These are phyloP conservation scores for Fusarium redolens DNA, from an alignment of 2,329 filamentous ascomycete species.

Conservation along the genomic window DNA sequence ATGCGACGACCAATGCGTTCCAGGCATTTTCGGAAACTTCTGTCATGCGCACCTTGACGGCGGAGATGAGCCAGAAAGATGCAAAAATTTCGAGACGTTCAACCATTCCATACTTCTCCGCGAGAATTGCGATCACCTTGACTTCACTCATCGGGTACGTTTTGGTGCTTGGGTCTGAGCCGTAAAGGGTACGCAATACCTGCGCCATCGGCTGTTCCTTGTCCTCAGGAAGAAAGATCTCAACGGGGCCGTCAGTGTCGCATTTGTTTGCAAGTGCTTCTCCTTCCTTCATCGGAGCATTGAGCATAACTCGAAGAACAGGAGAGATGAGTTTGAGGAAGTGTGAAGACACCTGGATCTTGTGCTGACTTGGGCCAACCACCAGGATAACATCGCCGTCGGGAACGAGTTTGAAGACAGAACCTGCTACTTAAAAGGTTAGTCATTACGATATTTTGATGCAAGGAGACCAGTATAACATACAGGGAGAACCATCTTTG, in stretches of 20 bases:
- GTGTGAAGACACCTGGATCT: background rate
- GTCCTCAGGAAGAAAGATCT: background rate
- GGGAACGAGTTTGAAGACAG: accelerated
- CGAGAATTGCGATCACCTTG: background rate
- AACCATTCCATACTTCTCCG: background rate
- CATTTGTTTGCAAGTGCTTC: accelerated
- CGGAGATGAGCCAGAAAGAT: background rate
- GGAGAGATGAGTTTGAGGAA: background rate
- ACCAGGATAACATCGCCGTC: conserved; percentile 1
- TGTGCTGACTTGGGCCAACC: background rate
- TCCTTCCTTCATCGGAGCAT: background rate
- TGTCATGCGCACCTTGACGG: background rate
- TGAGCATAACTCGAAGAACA: background rate
- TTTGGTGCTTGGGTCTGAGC: background rate
- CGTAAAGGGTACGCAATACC: accelerated
- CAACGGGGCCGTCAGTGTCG: accelerated
- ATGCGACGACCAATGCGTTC: background rate
- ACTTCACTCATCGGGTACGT: accelerated
- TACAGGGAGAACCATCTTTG: accelerated
- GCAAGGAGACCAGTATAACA: background rate
- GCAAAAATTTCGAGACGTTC: accelerated
- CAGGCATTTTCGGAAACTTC: accelerated
- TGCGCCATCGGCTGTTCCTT: background rate
- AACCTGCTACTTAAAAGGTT: background rate
- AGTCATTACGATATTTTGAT: accelerated